These are phyloP conservation scores for Lichtheimia ornata DNA, from an alignment of 371 early-diverging fungal genomes.

Conservation along the genomic window DNA sequence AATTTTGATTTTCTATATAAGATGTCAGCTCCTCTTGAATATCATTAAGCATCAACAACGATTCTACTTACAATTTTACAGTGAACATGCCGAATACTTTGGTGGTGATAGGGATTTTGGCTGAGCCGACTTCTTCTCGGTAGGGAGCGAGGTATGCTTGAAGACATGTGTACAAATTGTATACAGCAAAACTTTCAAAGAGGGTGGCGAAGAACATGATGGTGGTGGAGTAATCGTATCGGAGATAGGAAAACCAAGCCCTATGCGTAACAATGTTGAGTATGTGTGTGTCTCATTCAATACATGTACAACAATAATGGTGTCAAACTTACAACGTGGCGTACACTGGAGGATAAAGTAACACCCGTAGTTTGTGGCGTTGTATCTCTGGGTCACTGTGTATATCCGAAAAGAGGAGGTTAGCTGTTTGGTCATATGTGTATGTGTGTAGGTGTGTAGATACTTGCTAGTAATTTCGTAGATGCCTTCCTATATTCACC, in stretches of 20 bases:
- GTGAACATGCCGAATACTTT: conserved; percentile 37
- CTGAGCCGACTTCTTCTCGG: conserved; percentile 29
- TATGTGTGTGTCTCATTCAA: not conserved
- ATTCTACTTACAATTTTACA: conserved; percentile 37
- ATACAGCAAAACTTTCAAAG: conserved; percentile 53
- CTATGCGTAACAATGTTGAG: not conserved
- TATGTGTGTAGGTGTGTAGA: not conserved
- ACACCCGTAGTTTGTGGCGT: conserved; percentile 49
- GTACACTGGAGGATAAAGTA: conserved; percentile 50
- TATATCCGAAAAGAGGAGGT: too few relatives aligned
- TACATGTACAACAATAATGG: not conserved
- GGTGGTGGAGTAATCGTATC: conserved; percentile 48
- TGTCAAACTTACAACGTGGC: conserved; percentile 23
- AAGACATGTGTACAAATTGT: conserved; percentile 42
- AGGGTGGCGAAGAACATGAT: conserved; percentile 52
- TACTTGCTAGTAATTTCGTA: conserved; percentile 43
- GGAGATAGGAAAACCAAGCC: conserved; percentile 51
- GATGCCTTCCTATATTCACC: conserved; percentile 34
- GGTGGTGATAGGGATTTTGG: conserved; percentile 32
- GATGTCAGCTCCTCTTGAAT: not conserved
- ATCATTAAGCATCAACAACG: not conserved
- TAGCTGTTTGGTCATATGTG: too few relatives aligned
- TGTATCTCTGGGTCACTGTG: conserved; percentile 42
- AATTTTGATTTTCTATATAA: conserved; percentile 45
- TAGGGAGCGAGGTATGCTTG: conserved; percentile 50